Percentiles rank a stretch among this genome's conserved stretches.
Evolutionary conservation across 257 asterid genomes (phyloP).

Genomic region (Linderniella brevidens): DNA sequence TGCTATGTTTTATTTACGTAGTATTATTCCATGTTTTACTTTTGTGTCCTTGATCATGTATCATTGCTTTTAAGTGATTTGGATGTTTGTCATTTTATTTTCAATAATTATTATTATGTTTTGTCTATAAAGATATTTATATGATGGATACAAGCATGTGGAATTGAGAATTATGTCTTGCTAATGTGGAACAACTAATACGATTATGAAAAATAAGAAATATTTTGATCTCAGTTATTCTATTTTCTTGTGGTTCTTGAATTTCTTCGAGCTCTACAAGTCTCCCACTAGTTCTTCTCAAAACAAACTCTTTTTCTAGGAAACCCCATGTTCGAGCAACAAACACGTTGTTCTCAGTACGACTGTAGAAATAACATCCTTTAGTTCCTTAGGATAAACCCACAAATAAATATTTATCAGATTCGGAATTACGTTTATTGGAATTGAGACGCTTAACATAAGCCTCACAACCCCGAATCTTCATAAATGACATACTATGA

Average conservation of each 20-base stretch:
- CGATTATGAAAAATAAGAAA: too few species aligned
- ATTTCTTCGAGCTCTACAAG: not conserved
- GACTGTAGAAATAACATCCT: constrained; percentile 1
- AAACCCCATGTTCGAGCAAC: not conserved
- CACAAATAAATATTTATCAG: constrained; percentile 1
- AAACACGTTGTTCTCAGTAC: not conserved
- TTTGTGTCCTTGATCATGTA: too few species aligned
- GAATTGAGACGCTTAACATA: constrained; percentile 1
- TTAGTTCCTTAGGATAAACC: not conserved
- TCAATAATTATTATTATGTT: too few species aligned
- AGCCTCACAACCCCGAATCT: constrained; percentile 3
- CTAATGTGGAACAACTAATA: too few species aligned
- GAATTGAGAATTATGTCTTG: too few species aligned
- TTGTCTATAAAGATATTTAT: too few species aligned
- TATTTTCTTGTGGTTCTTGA: not conserved
- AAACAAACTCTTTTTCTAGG: not conserved
- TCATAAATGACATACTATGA: not conserved
- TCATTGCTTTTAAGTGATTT: too few species aligned
- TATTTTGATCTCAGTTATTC: not conserved
- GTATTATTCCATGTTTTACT: too few species aligned
- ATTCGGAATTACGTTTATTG: not conserved
- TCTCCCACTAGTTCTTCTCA: not conserved
- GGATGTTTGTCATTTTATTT: too few species aligned
- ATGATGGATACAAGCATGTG: too few species aligned
- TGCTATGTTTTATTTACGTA: too few species aligned